Base-by-base conservation (phyloP, 768 basidiomycete genomes). In the Phlegmacium glaucopus region DNA sequence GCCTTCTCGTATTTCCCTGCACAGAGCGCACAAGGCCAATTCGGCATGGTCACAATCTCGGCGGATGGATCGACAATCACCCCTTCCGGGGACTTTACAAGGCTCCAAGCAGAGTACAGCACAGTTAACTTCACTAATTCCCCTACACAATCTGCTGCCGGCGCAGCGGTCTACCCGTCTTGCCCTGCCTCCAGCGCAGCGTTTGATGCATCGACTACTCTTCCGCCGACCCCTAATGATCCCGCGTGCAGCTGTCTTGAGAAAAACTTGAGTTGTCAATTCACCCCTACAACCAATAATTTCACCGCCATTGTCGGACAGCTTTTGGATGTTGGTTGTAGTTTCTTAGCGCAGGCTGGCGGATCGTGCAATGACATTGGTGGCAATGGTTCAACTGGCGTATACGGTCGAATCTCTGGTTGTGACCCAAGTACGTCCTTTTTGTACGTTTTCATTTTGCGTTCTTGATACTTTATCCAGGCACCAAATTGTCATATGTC, bases 1-100 rank as follows among this genome's bases (percentile, higher is more conserved):
- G 92, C 93, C 4, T 92, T 91, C 66, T 85, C 84, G 41, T 95
- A 94, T 66, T 94, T 95, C 79, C 87, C 89, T 2, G 90, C 90
- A 15, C 39, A 60, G n/a, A 85, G 84, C 54, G 79, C 74, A 7
- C 70, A 75, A 44, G 90, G 90, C 42, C 70, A 85, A 56, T 96
- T 89, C 53, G 94, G 94, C 18, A 87, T 95, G 76, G 87, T 90
- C 51, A 90, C 76, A 22, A 77, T 95, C 50, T 83, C 82, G 2
- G 2, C 72, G 3, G 85, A 88, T 59, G 77, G 76, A 48, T 75
- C 57, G 39, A 83, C 85, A 4, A 87, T 91, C 42, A 83, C 80
- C 7, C 74, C 80, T 18, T 76, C 75, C 55, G 71, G 71, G 9
- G 92, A 94, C 62, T 95, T 86, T 62, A 63, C 68, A 48, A 74